Evolutionary conservation across 768 basidiomycete genomes (phyloP), one percentile per base, ranked within the genome.

Genomic region (Suillus americanus): DNA sequence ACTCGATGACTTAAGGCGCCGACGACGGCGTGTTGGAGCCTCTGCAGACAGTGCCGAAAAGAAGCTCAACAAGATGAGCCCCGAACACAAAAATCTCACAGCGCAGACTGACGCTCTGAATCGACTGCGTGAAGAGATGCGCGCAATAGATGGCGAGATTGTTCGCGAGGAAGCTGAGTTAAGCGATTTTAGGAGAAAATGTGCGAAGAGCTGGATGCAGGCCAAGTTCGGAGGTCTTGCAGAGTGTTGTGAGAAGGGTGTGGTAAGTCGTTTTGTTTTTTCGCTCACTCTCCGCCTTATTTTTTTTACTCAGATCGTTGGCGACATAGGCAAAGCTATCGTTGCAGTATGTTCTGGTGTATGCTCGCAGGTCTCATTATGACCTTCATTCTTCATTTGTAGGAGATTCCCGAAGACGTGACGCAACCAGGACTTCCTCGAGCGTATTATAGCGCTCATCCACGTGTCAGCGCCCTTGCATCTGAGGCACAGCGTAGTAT

Each of bases 11-110:
- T 77, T 94, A 16, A 89, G 87, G 68, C 85, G 88, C 16, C 84
- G 89, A 20, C 82, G 94, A 60, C 87, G 88, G 68, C 80, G 80
- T 12, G 81, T 95, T 6, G 82, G 81, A 12, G 76, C 83, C 30
- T 90, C 90, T 66, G 91, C 94, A 0, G 95, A 97, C 62, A 77
- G 85, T 20, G 94, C 93, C 3, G 94, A 97, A 68, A 91, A 84
- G 80, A 97, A 96, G 73, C 83, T 98, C 43, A 86, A 83, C 76
- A 97, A 90, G 79, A 96, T 97, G 95, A 85, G 84, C 67, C 83
- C 91, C 0, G 93, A 95, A 75, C 87, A 96, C 79, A 98, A 97
- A 82, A 91, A 91, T 68, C 78, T 94, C 41, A 77, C 79, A 3
- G 69, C 79, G 62, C 95, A 97, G 75, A 90, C 88, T 2, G 92